Percentiles rank a stretch among this genome's conserved stretches.
Conservation (phyloP, 768 basidiomycete genomes). For the Stropharia rugosoannulata region DNA sequence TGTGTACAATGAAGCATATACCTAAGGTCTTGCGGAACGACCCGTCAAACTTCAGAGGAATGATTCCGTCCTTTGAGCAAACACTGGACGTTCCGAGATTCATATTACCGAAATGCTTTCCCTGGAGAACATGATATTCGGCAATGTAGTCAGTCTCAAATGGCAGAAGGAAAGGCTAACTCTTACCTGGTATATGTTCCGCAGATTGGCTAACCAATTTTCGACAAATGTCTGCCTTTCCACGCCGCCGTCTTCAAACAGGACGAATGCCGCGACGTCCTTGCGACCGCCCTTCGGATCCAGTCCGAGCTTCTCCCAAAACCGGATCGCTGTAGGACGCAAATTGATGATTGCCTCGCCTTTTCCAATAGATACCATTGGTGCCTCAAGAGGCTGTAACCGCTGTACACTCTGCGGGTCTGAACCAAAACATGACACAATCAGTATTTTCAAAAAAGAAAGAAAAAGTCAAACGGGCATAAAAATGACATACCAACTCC, state of each 20-base stretch:
- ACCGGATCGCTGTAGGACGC: constrained; percentile 67
- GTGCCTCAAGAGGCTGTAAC: constrained; percentile 40
- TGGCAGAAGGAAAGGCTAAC: neutral
- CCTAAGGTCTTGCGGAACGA: constrained; percentile 69
- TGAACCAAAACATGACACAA: neutral
- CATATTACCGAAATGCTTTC: constrained; percentile 60
- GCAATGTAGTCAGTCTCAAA: neutral
- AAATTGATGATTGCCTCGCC: constrained; percentile 69
- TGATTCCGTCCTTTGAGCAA: constrained; percentile 53
- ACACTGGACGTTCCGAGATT: constrained; percentile 45
- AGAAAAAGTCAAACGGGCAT: neutral
- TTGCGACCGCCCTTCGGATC: constrained; percentile 71
- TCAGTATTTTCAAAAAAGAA: neutral
- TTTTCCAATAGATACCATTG: constrained; percentile 66
- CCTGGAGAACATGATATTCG: constrained; percentile 35
- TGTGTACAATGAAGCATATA: constrained; percentile 25
- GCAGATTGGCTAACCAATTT: constrained; percentile 57
- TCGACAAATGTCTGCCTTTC: constrained; percentile 49
- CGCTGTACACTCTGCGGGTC: neutral
- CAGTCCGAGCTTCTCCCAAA: constrained; percentile 86
- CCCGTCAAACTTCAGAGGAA: constrained; percentile 62
- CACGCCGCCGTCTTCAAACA: constrained; percentile 62
- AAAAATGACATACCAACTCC: constrained; percentile 28
- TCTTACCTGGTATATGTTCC: constrained; percentile 59
- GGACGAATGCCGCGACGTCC: constrained; percentile 63